Evolutionary conservation across 2,329 filamentous ascomycete genomes (phyloP), one percentile per base, ranked within the genome.

Genomic region (Scortechinia acanthostroma): DNA sequence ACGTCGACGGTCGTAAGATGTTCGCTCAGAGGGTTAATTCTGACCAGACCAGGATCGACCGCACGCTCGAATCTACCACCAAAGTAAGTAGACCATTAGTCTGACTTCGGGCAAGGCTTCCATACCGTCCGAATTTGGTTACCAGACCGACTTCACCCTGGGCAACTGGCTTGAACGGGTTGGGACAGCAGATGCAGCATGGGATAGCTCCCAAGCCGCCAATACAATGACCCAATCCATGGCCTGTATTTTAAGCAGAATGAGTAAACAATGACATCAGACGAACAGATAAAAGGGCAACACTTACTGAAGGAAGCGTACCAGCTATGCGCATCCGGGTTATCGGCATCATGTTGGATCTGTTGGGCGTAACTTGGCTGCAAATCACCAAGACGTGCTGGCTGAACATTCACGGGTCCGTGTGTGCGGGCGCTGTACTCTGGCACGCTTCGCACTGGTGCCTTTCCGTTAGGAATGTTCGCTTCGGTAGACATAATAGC

Each of bases 141-240:
- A 98, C 85, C 40, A 98, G 77, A 49, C 93, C 93, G 43, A 98
- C 93, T 55, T 95, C 91, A 55, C 93, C 93, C 70, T 97, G 93
- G 46, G 77, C 71, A 48, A 98, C 91, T 42, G 81, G 83, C 71
- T 94, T 95, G 77, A 91, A 97, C 2, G 91, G 93, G 69, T 98
- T 98, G 43, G 93, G 93, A 70, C 87, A 96, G 67, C 83, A 73
- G 60, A 95, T 68, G 63, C 91, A 95, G 80, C 91, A 95, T 3
- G 93, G 93, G 53, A 97, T 75, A n/a, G 93, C 90, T 44, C 93
- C 93, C 19, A 87, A 58, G 42, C 80, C 86, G 53, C 93, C 93
- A 45, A 96, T 73, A n/a, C 25, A 30, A 30, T 10, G 25, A 10
- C 10, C 25, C 10, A n/a, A n/a, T 30, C 25, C 25, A 30, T 30